These are phyloP conservation scores for Pleurostoma richardsiae DNA, from an alignment of 2,329 filamentous ascomycete genomes.

Conservation along the genomic window DNA sequence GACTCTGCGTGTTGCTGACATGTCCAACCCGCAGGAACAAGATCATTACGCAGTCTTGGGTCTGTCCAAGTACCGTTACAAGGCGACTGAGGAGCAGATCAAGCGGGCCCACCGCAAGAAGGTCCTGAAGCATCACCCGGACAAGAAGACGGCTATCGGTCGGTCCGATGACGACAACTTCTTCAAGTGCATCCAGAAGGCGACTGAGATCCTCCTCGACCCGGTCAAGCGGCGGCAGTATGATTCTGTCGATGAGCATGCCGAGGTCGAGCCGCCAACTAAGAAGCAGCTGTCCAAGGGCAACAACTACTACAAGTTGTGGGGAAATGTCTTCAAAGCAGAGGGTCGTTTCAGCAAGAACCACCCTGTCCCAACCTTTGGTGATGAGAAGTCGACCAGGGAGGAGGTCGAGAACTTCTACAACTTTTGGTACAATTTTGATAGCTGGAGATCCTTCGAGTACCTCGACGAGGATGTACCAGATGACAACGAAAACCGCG, in stretches of 20 bases:
- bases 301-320: conserved; percentile 87
- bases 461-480: conserved; percentile 98
- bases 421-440: conserved; percentile 99
- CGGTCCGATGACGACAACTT: conserved; percentile 91
- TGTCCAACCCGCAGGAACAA: conserved; percentile 58
- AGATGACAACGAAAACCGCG: conserved; percentile 97
- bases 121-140: conserved; percentile 97
- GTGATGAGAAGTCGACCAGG: conserved; percentile 76
- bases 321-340: conserved; percentile 83
- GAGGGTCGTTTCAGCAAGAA: conserved; percentile 90
- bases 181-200: conserved; percentile 99
- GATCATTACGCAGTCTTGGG: conserved; percentile 98
- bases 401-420: conserved; percentile 94
- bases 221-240: conserved; percentile 90
- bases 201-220: conserved; percentile 88
- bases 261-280: conserved; percentile 83
- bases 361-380: conserved; percentile 83
- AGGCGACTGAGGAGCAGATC: conserved; percentile 95
- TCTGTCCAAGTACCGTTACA: conserved; percentile 85
- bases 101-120: conserved; percentile 99
- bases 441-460: conserved; percentile 96
- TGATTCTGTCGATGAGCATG: conserved; percentile 92
- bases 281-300: conserved; percentile 86
- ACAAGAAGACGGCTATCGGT: conserved; percentile 94
- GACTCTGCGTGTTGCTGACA: not conserved